Evolutionary conservation across 2,329 filamentous ascomycete species (phyloP).

Genomic region (Ophiostoma sp.): DNA sequence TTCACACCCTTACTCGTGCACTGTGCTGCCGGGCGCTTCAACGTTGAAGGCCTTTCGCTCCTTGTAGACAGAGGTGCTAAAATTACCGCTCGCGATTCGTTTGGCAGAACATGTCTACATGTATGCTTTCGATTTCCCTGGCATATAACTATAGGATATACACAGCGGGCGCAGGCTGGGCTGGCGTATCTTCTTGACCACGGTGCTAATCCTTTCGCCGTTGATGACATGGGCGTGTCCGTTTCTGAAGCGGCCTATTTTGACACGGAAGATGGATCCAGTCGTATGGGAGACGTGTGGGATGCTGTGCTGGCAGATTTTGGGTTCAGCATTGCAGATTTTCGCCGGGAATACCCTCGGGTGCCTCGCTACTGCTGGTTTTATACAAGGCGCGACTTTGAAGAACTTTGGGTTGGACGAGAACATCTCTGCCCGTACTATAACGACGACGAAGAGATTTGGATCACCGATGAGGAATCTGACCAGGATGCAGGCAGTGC

Average conservation of each 20-base stretch:
- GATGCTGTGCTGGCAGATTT: background rate
- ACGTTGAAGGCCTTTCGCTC: background rate
- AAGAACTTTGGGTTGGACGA: background rate
- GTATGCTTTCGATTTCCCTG: background rate
- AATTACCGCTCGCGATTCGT: background rate
- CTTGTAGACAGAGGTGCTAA: background rate
- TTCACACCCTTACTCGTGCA: background rate
- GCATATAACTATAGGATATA: background rate
- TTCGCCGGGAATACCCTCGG: background rate
- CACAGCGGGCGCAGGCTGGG: background rate
- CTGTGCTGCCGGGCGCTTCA: background rate
- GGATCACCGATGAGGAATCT: background rate
- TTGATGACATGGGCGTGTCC: background rate
- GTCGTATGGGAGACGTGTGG: background rate
- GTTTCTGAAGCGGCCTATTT: background rate
- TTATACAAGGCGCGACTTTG: background rate
- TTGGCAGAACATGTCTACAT: background rate
- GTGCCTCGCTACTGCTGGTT: background rate
- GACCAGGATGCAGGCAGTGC: background rate
- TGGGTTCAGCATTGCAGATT: background rate
- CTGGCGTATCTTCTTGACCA: background rate
- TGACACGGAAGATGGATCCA: background rate
- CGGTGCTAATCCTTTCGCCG: background rate
- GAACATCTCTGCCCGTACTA: background rate
- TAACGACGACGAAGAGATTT: background rate